A percentile compares a stretch with the other conserved stretches of the same genome.
Conservation (phyloP, 2,329 filamentous ascomycete species). For the Penicillium polonicum region DNA sequence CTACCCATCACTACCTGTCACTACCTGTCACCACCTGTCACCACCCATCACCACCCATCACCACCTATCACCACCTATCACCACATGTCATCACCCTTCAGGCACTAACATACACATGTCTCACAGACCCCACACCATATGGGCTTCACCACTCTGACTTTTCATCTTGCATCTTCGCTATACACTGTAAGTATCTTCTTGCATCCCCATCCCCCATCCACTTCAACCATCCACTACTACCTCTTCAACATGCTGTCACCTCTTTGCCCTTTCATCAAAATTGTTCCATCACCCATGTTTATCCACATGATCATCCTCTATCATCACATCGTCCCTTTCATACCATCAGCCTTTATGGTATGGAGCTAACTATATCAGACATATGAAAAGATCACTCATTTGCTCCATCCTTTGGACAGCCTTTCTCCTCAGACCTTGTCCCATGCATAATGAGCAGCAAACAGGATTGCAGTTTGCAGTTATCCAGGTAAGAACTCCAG, state of each 20-base stretch:
- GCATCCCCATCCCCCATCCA: too few species aligned
- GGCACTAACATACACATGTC: background rate
- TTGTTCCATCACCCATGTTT: background rate
- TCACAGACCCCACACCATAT: background rate
- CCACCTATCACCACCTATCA: background rate
- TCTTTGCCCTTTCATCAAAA: background rate
- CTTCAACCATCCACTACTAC: background rate
- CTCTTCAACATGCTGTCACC: background rate
- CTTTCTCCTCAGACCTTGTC: background rate
- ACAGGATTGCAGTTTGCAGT: background rate
- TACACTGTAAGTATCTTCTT: background rate
- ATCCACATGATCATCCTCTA: background rate
- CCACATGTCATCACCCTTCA: background rate
- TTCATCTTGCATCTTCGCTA: background rate
- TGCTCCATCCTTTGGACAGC: background rate
- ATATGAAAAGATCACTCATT: background rate
- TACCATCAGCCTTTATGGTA: background rate
- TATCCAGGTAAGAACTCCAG: background rate
- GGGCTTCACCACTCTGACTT: background rate
- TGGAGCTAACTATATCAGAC: background rate
- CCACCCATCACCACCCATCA: background rate
- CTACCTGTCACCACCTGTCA: background rate
- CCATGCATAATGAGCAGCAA: background rate
- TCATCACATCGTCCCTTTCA: background rate
- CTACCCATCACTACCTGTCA: background rate